Evolutionary conservation across 306 rosid genomes (phyloP).

Genomic region (Medicago ruthenica): DNA sequence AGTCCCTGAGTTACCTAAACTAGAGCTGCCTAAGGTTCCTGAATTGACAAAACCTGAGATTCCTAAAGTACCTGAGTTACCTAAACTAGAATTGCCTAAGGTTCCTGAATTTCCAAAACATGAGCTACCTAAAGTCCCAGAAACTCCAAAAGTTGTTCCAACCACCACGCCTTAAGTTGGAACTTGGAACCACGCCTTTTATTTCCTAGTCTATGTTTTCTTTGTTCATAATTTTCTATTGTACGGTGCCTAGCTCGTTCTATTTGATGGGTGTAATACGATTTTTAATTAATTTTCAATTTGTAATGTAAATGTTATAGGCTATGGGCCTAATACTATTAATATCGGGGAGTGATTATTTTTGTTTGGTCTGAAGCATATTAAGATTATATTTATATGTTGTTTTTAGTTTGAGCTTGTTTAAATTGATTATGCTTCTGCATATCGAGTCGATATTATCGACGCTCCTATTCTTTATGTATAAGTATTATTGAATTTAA

Average conservation of each 20-base stretch:
- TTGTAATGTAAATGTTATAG: background rate
- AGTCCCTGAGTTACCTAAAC: too few relatives aligned
- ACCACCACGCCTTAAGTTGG: slow-evolving; percentile 17
- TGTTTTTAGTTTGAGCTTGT: background rate
- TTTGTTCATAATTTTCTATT: background rate
- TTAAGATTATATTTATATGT: too few relatives aligned
- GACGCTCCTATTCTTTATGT: background rate
- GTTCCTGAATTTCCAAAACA: background rate
- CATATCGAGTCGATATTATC: too few relatives aligned
- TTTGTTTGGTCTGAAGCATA: background rate
- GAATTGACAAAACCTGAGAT: too few relatives aligned
- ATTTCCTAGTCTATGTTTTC: too few relatives aligned
- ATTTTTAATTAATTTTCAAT: background rate
- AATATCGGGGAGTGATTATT: background rate
- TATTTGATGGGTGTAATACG: background rate
- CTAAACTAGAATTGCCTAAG: too few relatives aligned
- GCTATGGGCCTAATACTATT: background rate
- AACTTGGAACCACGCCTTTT: background rate
- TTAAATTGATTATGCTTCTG: background rate
- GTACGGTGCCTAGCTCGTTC: background rate
- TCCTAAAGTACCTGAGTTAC: too few relatives aligned
- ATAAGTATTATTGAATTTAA: background rate
- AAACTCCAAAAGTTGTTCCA: slow-evolving; percentile 10
- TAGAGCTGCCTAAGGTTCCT: too few relatives aligned
- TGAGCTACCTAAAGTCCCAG: background rate